phyloP scores from a whole-genome alignment of 345 rosid genomes.

The Cardamine resedifolia region DNA sequence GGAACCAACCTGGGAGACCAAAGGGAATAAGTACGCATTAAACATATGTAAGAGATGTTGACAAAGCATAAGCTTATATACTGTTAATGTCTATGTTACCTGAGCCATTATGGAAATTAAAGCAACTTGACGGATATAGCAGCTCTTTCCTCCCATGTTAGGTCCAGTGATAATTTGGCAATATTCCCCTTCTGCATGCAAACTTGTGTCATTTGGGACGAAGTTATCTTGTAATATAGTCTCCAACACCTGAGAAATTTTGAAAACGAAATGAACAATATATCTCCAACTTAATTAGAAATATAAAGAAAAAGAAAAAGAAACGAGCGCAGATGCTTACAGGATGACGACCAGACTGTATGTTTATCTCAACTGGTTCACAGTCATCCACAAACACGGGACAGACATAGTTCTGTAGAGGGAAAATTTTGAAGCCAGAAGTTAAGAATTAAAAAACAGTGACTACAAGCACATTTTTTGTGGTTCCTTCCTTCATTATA shows the following conservation, averaged over 20 bases:
- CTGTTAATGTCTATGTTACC: slow-evolving; percentile 43
- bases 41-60: not conserved
- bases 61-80: not conserved
- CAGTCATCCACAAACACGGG: slow-evolving; percentile 64
- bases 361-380: slow-evolving; percentile 72
- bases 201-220: slow-evolving; percentile 82
- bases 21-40: not conserved
- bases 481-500: slow-evolving; percentile 20
- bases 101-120: slow-evolving; percentile 91
- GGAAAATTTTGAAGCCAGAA: not conserved
- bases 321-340: slow-evolving; percentile 44
- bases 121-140: slow-evolving; percentile 98
- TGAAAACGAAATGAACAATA: not conserved
- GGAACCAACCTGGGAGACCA: slow-evolving; percentile 76
- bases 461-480: slow-evolving; percentile 8
- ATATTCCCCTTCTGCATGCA: slow-evolving; percentile 61
- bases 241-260: slow-evolving; percentile 68
- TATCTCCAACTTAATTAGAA: not conserved
- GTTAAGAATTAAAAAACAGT: slow-evolving; percentile 2
- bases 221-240: slow-evolving; percentile 70
- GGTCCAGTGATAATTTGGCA: slow-evolving; percentile 97
- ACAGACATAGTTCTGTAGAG: slow-evolving; percentile 68
- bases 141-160: slow-evolving; percentile 99
- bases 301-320: not conserved
- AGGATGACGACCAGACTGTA: slow-evolving; percentile 84